Evolutionary conservation across 768 basidiomycete genomes (phyloP).

Genomic region (Mrakia hoshinonis): DNA sequence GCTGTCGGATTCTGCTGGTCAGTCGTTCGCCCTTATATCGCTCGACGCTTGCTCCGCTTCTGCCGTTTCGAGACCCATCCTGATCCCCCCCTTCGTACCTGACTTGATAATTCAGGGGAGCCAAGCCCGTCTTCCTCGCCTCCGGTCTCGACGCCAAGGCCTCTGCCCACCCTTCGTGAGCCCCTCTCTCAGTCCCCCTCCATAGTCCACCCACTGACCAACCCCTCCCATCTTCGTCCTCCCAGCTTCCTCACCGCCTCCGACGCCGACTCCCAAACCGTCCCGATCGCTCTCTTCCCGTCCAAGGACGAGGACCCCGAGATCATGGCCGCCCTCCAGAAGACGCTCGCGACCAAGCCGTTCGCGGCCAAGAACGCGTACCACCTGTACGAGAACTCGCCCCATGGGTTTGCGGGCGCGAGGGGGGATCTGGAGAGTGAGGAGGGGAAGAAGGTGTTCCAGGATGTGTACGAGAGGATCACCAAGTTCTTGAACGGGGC

Average conservation of each 20-base stretch:
- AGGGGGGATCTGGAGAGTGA: conserved; percentile 18
- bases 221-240: not conserved
- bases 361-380: conserved; percentile 13
- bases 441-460: not conserved
- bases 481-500: conserved; percentile 10
- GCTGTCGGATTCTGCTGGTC: conserved; percentile 23
- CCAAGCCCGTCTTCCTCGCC: conserved; percentile 21
- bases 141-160: conserved; percentile 24
- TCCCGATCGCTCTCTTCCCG: conserved; percentile 26
- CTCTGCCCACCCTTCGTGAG: conserved; percentile 22
- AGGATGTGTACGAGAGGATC: conserved; percentile 2
- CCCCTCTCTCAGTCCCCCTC: too few relatives aligned
- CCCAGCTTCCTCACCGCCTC: conserved; percentile 14
- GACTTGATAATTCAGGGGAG: conserved; percentile 5
- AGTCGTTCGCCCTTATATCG: not conserved
- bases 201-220: not conserved
- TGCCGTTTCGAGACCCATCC: not conserved
- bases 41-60: too few relatives aligned
- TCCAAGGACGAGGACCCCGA: conserved; percentile 23
- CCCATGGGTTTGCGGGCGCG: conserved; percentile 27
- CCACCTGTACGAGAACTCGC: not conserved
- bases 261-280: conserved; percentile 14
- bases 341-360: conserved; percentile 10
- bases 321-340: conserved; percentile 22
- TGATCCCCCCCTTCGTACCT: not conserved